phyloP scores from a whole-genome alignment of 75 land plant genomes.

The Larix kaempferi region DNA sequence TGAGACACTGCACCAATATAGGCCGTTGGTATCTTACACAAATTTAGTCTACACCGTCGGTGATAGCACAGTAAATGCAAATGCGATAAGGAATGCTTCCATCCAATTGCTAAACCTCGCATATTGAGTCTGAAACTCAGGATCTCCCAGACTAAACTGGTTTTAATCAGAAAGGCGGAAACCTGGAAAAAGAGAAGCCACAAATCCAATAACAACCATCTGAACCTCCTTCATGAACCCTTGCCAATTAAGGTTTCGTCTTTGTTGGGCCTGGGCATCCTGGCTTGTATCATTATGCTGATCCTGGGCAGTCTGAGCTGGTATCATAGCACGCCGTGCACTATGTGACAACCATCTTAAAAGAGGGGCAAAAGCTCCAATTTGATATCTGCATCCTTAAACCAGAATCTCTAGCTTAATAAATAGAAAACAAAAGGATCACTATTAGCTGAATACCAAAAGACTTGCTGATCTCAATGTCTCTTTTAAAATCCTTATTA shows the following conservation, averaged over 20 bases:
- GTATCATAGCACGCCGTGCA: constrained; percentile 70
- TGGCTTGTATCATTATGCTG: constrained; percentile 20
- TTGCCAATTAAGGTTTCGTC: constrained; percentile 52
- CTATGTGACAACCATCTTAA: constrained; percentile 76
- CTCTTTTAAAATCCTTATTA: not conserved
- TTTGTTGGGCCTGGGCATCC: not conserved
- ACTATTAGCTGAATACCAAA: not conserved
- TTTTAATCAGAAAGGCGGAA: constrained; percentile 53
- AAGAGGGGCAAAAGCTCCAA: constrained; percentile 79
- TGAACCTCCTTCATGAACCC: constrained; percentile 85
- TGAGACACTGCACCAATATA: no score
- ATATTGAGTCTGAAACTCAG: no score
- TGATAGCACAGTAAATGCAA: no score
- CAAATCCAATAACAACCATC: constrained; percentile 86
- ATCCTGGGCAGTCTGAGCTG: constrained; percentile 41
- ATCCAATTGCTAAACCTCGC: no score
- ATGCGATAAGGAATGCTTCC: no score
- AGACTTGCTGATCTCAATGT: not conserved
- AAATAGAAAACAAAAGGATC: not conserved
- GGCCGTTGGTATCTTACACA: no score
- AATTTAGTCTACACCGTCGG: no score
- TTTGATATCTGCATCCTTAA: constrained; percentile 66
- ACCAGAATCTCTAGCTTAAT: not conserved
- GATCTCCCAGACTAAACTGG: no score
- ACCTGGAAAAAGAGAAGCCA: constrained; percentile 92